Evolutionary conservation across 2,329 filamentous ascomycete species (phyloP).

Genomic region (Colletotrichum sp.): DNA sequence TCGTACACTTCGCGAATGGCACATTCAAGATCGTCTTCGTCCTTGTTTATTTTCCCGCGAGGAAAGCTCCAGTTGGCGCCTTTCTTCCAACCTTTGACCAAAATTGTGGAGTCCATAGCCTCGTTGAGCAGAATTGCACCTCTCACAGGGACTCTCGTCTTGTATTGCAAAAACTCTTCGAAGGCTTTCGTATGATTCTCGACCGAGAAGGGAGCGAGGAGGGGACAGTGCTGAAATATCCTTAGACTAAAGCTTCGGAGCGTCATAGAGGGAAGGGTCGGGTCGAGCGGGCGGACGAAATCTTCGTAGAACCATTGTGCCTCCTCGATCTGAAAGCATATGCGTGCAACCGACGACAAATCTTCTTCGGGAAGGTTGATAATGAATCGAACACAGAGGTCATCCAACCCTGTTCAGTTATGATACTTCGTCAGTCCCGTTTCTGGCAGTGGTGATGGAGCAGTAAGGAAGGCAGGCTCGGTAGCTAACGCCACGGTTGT

Average conservation of each 20-base stretch:
- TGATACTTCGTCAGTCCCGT: slow-evolving; percentile 14
- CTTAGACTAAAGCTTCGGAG: slow-evolving; percentile 85
- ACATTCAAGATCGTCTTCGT: slow-evolving; percentile 92
- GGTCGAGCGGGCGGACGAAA: slow-evolving; percentile 91
- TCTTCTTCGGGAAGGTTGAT: slow-evolving; percentile 95
- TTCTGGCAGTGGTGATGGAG: background rate
- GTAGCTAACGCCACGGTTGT: background rate
- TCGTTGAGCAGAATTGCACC: slow-evolving; percentile 93
- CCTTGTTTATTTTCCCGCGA: slow-evolving; percentile 96
- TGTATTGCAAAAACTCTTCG: slow-evolving; percentile 91
- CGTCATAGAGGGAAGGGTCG: slow-evolving; percentile 82
- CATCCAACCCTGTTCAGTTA: slow-evolving; percentile 80
- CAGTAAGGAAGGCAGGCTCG: slow-evolving; percentile 16
- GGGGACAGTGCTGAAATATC: slow-evolving; percentile 93
- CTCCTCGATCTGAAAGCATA: slow-evolving; percentile 99
- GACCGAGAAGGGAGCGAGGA: slow-evolving; percentile 81
- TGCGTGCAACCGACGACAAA: slow-evolving; percentile 85
- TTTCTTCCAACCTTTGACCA: slow-evolving; percentile 99
- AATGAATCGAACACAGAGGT: slow-evolving; percentile 96
- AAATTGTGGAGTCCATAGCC: slow-evolving; percentile 89
- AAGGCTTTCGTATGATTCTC: slow-evolving; percentile 84
- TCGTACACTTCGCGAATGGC: slow-evolving; percentile 94
- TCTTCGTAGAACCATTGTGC: slow-evolving; percentile 99
- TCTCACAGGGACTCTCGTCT: slow-evolving; percentile 90
- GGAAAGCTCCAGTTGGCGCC: slow-evolving; percentile 96